These are phyloP conservation scores for Rutstroemia sp. DNA, from an alignment of 2,329 filamentous ascomycete species.

Conservation along the genomic window DNA sequence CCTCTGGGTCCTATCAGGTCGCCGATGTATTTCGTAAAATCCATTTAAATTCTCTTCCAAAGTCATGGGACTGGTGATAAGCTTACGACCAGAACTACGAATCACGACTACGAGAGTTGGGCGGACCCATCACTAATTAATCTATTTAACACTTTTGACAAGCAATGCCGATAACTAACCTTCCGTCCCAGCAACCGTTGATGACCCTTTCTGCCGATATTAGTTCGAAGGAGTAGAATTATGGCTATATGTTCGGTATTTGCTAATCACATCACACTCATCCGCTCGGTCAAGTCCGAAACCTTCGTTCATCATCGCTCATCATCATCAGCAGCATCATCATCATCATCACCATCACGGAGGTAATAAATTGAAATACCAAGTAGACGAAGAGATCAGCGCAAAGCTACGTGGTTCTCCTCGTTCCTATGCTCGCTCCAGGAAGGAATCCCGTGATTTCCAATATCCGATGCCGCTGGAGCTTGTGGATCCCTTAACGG, in stretches of 20 bases:
- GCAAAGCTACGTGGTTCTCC: not conserved
- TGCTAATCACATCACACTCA: not conserved
- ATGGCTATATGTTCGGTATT: too few species aligned
- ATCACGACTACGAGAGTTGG: too few species aligned
- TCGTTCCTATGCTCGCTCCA: not conserved
- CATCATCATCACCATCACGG: not conserved
- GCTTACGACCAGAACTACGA: too few species aligned
- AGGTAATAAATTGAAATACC: not conserved
- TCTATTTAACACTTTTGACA: not conserved
- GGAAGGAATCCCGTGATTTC: constrained; percentile 5
- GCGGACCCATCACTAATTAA: not conserved
- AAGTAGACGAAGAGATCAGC: not conserved
- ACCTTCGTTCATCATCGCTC: not conserved
- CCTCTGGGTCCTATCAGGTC: too few species aligned
- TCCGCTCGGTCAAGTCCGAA: not conserved
- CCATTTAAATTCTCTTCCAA: too few species aligned
- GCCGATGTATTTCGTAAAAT: too few species aligned
- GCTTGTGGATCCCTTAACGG: not conserved
- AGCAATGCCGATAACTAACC: not conserved
- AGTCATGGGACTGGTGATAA: too few species aligned
- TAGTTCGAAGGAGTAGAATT: too few species aligned
- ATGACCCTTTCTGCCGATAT: not conserved
- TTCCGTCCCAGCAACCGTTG: not conserved
- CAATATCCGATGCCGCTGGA: not conserved
- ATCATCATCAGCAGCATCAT: too few species aligned